A percentile compares a stretch with the other conserved stretches of the same genome.
Evolutionary conservation across 169 alveolate species (phyloP).

Genomic region (Babesia gibsoni): DNA sequence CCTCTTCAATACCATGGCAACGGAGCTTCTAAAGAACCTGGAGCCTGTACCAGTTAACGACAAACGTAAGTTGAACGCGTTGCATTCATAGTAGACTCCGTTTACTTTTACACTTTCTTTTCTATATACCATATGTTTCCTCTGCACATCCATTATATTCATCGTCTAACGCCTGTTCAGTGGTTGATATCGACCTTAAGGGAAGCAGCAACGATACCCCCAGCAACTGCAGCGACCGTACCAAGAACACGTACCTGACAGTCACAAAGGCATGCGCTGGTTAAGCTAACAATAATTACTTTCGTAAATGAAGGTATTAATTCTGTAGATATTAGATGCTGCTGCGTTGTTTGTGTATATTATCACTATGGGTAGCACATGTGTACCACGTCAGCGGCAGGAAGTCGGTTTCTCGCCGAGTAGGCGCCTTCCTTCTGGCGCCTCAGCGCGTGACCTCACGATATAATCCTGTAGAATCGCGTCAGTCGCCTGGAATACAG

Average conservation of each 20-base stretch:
- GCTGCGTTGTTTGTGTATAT: background rate
- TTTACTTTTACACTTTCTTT: background rate
- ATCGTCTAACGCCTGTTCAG: conserved; percentile 15
- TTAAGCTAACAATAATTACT: background rate
- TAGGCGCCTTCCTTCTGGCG: conserved; percentile 21
- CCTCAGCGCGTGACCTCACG: background rate
- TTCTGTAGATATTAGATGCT: conserved; percentile 14
- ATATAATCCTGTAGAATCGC: background rate
- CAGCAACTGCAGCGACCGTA: conserved; percentile 33
- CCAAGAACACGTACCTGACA: conserved; percentile 35
- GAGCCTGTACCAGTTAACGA: conserved; percentile 63
- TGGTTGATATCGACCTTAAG: conserved; percentile 63
- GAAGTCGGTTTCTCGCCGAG: background rate
- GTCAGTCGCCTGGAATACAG: background rate
- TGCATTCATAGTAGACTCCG: background rate
- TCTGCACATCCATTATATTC: background rate
- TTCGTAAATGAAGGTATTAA: conserved; percentile 3
- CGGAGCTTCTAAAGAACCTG: conserved; percentile 50
- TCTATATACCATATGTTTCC: background rate
- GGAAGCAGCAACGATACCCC: conserved; percentile 22
- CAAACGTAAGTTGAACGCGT: conserved; percentile 31
- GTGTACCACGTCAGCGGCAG: background rate
- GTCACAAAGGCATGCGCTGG: conserved; percentile 12
- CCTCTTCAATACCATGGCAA: conserved; percentile 48
- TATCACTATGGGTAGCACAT: conserved; percentile 2